Conservation (phyloP, 345 rosid genomes). For the Acer negundo region DNA sequence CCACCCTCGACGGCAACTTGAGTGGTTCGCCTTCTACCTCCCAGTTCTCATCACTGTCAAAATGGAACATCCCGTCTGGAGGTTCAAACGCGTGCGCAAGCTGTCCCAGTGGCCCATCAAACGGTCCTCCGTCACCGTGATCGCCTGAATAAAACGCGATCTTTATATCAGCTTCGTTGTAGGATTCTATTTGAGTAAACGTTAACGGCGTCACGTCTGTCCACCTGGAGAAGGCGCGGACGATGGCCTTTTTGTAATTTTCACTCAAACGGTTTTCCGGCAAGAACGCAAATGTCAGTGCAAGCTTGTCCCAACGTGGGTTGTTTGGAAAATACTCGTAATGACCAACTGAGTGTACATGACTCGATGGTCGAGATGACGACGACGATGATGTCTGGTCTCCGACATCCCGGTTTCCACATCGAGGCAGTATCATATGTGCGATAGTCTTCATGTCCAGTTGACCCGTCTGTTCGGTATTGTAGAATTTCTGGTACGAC, state of each 20-base stretch:
- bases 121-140: slow-evolving; percentile 90
- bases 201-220: slow-evolving; percentile 62
- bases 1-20: slow-evolving; percentile 22
- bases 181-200: slow-evolving; percentile 45
- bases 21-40: slow-evolving; percentile 51
- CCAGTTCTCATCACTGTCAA: slow-evolving; percentile 83
- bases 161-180: slow-evolving; percentile 49
- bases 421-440: slow-evolving; percentile 65
- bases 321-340: slow-evolving; percentile 66
- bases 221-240: slow-evolving; percentile 78
- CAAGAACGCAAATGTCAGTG: slow-evolving; percentile 69
- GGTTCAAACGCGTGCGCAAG: slow-evolving; percentile 95
- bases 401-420: slow-evolving; percentile 84
- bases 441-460: slow-evolving; percentile 62
- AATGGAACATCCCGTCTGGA: slow-evolving; percentile 70
- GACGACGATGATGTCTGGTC: slow-evolving; percentile 48
- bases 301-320: slow-evolving; percentile 61
- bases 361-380: slow-evolving; percentile 19
- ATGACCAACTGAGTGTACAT: slow-evolving; percentile 51
- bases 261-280: slow-evolving; percentile 44
- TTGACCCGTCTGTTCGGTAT: slow-evolving; percentile 66
- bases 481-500: slow-evolving; percentile 73
- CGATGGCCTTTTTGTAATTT: slow-evolving; percentile 55
- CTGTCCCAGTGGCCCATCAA: slow-evolving; percentile 83
- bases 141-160: slow-evolving; percentile 79